Evolutionary conservation across 179 eudicot genomes (phyloP).

Genomic region (Camellia oleifera): DNA sequence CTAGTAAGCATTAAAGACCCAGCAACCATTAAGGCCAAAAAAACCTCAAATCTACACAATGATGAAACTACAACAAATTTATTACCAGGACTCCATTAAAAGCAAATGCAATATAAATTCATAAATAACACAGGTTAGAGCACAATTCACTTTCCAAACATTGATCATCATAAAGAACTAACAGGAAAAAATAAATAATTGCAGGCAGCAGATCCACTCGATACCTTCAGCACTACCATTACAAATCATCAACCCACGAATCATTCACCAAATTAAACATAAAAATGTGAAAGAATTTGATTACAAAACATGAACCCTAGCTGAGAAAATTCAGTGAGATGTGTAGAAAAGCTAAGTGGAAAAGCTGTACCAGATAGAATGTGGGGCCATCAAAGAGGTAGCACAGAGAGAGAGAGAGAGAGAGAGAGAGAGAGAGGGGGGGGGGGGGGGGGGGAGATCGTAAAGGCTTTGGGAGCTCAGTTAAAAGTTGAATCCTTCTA

Average conservation of each 20-base stretch:
- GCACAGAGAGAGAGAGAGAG: too few relatives aligned
- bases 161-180: not conserved
- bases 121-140: not conserved
- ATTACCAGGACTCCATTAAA: not conserved
- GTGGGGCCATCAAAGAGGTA: not conserved
- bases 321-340: not conserved
- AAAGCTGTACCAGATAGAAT: not conserved
- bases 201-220: not conserved
- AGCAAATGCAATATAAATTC: not conserved
- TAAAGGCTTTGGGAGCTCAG: not conserved
- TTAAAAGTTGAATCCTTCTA: not conserved
- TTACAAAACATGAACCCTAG: slow-evolving; percentile 4
- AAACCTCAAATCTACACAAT: not conserved
- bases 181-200: too few relatives aligned
- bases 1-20: not conserved
- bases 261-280: not conserved
- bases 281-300: not conserved
- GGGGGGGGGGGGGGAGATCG: too few relatives aligned
- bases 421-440: too few relatives aligned
- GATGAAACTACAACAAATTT: not conserved
- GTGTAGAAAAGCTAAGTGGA: not conserved
- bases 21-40: not conserved
- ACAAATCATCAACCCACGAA: not conserved
- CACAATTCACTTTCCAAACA: not conserved
- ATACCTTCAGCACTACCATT: not conserved